Base-by-base conservation (phyloP, 2,329 filamentous ascomycete genomes). In the Pseudocercospora macadamiae region DNA sequence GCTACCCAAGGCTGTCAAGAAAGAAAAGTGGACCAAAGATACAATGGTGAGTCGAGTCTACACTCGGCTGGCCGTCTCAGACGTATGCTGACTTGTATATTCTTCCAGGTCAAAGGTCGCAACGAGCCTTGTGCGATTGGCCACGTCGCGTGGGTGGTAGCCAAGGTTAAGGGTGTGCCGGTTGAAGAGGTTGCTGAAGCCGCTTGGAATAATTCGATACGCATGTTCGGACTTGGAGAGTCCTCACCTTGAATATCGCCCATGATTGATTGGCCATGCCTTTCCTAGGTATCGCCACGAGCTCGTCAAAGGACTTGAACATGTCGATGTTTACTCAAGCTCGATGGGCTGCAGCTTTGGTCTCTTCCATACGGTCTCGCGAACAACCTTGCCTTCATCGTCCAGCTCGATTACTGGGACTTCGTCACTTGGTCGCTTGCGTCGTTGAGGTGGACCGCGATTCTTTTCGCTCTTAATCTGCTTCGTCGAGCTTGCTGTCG, bases 41-140 rank as follows among this genome's bases (percentile, higher is more conserved):
- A 83, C 82, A 37, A 93, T 97, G 90, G 85, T 99, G 54, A 34
- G 47, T 21, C 28, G 28, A 32, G 12, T 6, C 28, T 7, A 32
- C 28, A 12, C 6, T 7, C 28, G 6, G 6, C 12, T 12, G 6
- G 12, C 12, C 28, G 12, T 32, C 28, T n/a, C 28, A 32, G 28
- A 32, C 6, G 6, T 12, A 12, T 9, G 9, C 19, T 25, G 21
- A 44, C 2, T 23, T 23, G 3, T 23, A 10, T 23, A 18, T 12
- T 8, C 36, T 21, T 14, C n/a, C n/a, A 49, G 47, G 47, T 49
- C 25, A 99, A 97, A 77, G 91, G 93, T 0, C 85, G 95, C 60
- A 99, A 99, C 72, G 95, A 99, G 76, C 91, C 93, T 8, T 93
- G 89, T 68, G 89, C 85, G 54, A 97, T 99, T 65, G 86, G 88